Base-by-base conservation (phyloP, 1,284 basidiomycete genomes). In the Boletus holoroseus region DNA sequence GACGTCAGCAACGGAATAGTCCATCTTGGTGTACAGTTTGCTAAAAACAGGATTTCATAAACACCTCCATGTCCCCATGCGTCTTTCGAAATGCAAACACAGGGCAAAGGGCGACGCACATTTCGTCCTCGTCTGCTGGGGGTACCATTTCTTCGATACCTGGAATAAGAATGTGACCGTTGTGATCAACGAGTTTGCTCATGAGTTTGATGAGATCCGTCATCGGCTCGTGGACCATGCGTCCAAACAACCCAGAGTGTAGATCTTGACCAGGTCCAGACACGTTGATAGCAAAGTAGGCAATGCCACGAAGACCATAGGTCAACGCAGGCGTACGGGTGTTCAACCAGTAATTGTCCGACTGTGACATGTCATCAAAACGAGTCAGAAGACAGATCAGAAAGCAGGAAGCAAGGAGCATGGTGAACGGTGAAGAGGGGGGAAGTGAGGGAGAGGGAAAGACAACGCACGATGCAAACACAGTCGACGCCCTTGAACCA, bases 401-500 rank as follows among this genome's bases (percentile, higher is more conserved):
- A 16, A 9, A 15, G 22, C 18, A 30, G 20, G 3, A 26, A 5
- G 16, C 6, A 30, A 22, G 8, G 7, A 26, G 11, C 3, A 5
- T 9, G 27, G 3, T 9, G 27, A 16, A 8, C 44, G 34, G 44
- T 22, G 7, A 5, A 30, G n/a, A 6, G 27, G 26, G n/a, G 22
- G 95, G 11, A 8, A 35, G 20, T 15, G 8, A 12, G 1, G 16
- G n/a, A 1, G 5, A 6, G 12, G 4, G 8, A 30, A 11, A 15
- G 37, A 38, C 43, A 15, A 72, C 86, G 66, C 60, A 91, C 88
- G 62, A 99, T 98, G 76, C 95, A 99, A 56, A 96, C 89, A 58
- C 89, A 92, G 64, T 99, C 95, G 31, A 94, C 87, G 20, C 88
- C 92, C 43, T 85, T 78, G 69, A 99, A 96, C 80, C 88, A 97